Evolutionary conservation across 2,329 filamentous ascomycete genomes (phyloP), one percentile per base, ranked within the genome.

Genomic region (Pyrenophora teres): DNA sequence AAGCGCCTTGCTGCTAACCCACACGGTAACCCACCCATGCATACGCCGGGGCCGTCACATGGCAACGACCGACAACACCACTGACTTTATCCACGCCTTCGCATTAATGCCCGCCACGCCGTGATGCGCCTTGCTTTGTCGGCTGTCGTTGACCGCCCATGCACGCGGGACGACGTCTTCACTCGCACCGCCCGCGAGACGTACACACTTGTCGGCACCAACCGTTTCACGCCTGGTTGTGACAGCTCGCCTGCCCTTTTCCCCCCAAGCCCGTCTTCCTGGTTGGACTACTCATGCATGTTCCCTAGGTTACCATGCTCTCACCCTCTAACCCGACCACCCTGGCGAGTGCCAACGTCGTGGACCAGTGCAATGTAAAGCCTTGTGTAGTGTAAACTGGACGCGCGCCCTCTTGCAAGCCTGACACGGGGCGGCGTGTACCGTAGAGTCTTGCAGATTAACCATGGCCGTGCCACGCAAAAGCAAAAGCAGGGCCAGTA

Each of bases 1-100:
- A 39, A 40, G 36, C 37, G 48, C 48, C 48, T 37, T 51, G 42
- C 48, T 41, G 16, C 49, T 51, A 47, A 42, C 49, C 43, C 37
- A 47, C 49, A 47, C 31, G 37, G 44, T 47, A 47, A 35, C 16
- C 44, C 25, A 36, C 40, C 38, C 47, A 46, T 41, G 47, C 54
- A 47, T 19, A 31, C 43, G 32, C 43, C 43, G 40, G 40, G 32
- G 38, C 35, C 42, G 46, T 57, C 54, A 57, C 54, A 54, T 57
- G 54, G 46, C 50, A 27, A 15, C 16, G 10, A 32, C 37, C 18
- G 23, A n/a, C 31, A n/a, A 25, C n/a, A 16, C 30, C 13, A 36
- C 23, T 46, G 37, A 33, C 38, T 36, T 37, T 45, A 30, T 40
- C 37, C 15, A 33, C 25, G 36, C 18, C 18, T 25, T 8, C 18